These are phyloP conservation scores for Drechslerella dactyloides DNA, from an alignment of 2,329 filamentous ascomycete species.

Conservation along the genomic window DNA sequence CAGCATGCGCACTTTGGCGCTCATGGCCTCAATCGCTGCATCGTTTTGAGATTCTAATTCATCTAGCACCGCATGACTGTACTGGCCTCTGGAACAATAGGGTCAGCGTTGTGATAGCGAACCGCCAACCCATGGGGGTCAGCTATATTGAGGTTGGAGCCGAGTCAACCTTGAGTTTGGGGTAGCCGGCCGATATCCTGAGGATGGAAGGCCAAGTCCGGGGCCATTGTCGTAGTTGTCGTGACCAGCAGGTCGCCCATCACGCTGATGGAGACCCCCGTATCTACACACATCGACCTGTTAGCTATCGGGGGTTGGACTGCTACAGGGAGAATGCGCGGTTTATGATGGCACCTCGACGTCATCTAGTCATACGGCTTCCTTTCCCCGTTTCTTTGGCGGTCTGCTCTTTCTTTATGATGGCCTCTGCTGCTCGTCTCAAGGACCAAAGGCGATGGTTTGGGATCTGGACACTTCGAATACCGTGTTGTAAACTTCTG, in stretches of 20 bases:
- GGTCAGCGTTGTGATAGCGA: conserved; percentile 13
- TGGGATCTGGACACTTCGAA: neutral
- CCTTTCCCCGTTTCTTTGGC: neutral
- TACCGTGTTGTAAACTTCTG: neutral
- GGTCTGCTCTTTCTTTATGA: neutral
- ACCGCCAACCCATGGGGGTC: neutral
- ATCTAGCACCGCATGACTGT: conserved; percentile 87
- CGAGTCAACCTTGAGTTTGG: conserved; percentile 64
- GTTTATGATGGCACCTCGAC: conserved; percentile 23
- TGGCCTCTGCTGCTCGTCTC: neutral
- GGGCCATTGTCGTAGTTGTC: conserved; percentile 27
- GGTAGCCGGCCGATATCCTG: conserved; percentile 70
- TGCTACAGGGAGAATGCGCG: neutral
- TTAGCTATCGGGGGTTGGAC: conserved; percentile 1
- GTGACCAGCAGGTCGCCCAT: conserved; percentile 40
- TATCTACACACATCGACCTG: conserved; percentile 14
- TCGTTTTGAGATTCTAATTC: conserved; percentile 97
- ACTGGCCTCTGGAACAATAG: conserved; percentile 72
- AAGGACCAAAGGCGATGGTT: neutral
- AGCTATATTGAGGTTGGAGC: neutral
- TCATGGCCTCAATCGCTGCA: conserved; percentile 83
- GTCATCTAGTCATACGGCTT: conserved; percentile 45
- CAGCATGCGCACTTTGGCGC: conserved; percentile 84
- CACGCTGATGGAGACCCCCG: conserved; percentile 49
- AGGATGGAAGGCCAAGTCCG: conserved; percentile 16